Evolutionary conservation across 768 basidiomycete genomes (phyloP).

Genomic region (Exidia glandulosa): DNA sequence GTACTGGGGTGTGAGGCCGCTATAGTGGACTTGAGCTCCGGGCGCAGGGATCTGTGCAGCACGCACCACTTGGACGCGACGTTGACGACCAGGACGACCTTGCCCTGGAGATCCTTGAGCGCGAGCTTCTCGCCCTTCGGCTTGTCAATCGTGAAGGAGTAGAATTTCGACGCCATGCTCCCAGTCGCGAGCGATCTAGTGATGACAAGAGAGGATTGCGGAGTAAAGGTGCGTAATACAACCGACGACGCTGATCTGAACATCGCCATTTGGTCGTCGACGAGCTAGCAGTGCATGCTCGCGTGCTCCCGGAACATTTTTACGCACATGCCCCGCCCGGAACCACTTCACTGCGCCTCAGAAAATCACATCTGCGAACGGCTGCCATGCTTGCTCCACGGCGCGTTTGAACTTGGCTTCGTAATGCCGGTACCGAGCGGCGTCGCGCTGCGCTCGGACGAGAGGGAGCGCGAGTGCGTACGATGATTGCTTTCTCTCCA

Average conservation of each 20-base stretch:
- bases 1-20: constrained; percentile 80
- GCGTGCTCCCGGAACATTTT: background rate
- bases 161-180: constrained; percentile 34
- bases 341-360: background rate
- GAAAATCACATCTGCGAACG: background rate
- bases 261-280: background rate
- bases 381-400: background rate
- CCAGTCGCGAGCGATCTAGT: background rate
- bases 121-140: constrained; percentile 45
- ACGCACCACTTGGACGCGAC: constrained; percentile 63
- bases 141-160: constrained; percentile 55
- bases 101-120: constrained; percentile 63
- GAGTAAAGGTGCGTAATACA: no score
- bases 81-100: constrained; percentile 71
- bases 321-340: background rate
- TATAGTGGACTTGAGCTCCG: constrained; percentile 15
- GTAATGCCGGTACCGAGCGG: constrained; percentile 39
- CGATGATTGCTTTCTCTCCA: constrained; percentile 40
- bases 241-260: background rate
- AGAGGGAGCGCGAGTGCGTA: constrained; percentile 33
- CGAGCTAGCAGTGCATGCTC: background rate
- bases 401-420: constrained; percentile 15
- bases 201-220: background rate
- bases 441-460: background rate
- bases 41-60: background rate